Evolutionary conservation across 2,329 filamentous ascomycete genomes (phyloP).

Genomic region (Claviceps pusilla): DNA sequence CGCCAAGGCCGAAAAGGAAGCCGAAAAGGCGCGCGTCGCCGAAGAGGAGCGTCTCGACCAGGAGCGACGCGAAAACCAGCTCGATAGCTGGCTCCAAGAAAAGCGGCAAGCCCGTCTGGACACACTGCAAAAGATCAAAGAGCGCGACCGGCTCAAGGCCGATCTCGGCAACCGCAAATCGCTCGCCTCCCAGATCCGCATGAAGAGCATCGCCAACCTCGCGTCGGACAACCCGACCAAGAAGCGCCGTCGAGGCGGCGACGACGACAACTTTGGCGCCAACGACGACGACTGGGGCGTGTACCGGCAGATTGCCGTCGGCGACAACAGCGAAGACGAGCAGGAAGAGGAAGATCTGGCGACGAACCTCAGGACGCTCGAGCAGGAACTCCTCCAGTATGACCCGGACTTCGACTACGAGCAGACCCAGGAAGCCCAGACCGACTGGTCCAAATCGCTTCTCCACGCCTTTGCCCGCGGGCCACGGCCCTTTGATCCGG

Average conservation of each 20-base stretch:
- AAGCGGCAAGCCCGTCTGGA: constrained; percentile 58
- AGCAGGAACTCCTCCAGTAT: constrained; percentile 71
- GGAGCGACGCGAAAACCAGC: constrained; percentile 68
- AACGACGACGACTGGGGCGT: constrained; percentile 98
- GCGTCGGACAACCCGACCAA: constrained; percentile 76
- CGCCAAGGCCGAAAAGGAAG: constrained; percentile 93
- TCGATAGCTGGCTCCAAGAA: constrained; percentile 76
- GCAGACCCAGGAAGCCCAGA: constrained; percentile 79
- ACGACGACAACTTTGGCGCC: constrained; percentile 92
- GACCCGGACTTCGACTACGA: constrained; percentile 85
- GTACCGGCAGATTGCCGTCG: constrained; percentile 81
- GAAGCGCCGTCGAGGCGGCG: constrained; percentile 71
- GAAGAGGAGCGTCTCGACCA: constrained; percentile 75
- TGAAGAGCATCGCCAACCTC: constrained; percentile 95
- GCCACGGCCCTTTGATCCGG: constrained; percentile 68
- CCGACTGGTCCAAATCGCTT: constrained; percentile 86
- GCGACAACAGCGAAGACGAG: constrained; percentile 68
- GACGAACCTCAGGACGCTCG: constrained; percentile 57
- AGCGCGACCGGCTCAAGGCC: constrained; percentile 80
- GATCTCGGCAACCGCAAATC: constrained; percentile 95
- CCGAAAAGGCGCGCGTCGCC: constrained; percentile 68
- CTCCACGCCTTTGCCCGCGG: constrained; percentile 83
- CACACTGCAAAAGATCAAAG: constrained; percentile 72
- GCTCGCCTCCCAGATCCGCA: constrained; percentile 86
- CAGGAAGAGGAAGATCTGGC: constrained; percentile 84